A percentile compares a stretch with the other conserved stretches of the same genome.
phyloP scores from a whole-genome alignment of 306 rosid species.

The Cucurbita pepo region DNA sequence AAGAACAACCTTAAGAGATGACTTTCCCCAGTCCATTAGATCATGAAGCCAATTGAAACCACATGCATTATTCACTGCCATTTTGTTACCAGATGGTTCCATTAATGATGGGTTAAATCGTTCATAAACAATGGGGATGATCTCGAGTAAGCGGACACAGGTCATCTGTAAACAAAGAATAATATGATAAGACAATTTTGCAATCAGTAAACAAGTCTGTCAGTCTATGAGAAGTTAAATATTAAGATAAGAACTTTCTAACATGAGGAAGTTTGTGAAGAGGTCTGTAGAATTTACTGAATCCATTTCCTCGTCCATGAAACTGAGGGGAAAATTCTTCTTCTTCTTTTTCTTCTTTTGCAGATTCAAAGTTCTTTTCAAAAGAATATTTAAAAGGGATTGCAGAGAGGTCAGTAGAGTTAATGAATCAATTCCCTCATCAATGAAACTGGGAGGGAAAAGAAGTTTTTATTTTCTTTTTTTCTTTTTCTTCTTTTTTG shows the following conservation, averaged over 20 bases:
- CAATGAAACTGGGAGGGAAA: background rate
- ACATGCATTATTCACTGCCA: constrained; percentile 17
- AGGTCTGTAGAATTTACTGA: background rate
- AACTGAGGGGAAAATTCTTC: background rate
- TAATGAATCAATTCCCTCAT: no score
- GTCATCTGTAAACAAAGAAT: constrained; percentile 65
- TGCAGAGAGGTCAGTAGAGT: no score
- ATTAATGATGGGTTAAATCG: constrained; percentile 18
- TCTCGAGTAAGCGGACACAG: constrained; percentile 86
- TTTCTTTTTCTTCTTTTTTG: background rate
- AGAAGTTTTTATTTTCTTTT: background rate
- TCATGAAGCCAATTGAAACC: constrained; percentile 67
- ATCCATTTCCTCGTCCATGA: background rate
- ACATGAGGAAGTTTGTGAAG: background rate
- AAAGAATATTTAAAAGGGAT: no score
- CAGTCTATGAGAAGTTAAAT: background rate
- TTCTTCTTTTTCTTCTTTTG: background rate
- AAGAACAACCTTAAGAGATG: constrained; percentile 65
- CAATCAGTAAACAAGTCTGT: background rate
- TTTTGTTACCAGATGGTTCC: constrained; percentile 19
- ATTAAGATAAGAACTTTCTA: background rate
- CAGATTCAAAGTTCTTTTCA: no score
- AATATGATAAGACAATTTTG: background rate
- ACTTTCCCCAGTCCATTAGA: constrained; percentile 86
- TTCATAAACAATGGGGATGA: constrained; percentile 62